Conservation (phyloP, 2,329 filamentous ascomycete genomes). For the Mycocentrospora acerina region DNA sequence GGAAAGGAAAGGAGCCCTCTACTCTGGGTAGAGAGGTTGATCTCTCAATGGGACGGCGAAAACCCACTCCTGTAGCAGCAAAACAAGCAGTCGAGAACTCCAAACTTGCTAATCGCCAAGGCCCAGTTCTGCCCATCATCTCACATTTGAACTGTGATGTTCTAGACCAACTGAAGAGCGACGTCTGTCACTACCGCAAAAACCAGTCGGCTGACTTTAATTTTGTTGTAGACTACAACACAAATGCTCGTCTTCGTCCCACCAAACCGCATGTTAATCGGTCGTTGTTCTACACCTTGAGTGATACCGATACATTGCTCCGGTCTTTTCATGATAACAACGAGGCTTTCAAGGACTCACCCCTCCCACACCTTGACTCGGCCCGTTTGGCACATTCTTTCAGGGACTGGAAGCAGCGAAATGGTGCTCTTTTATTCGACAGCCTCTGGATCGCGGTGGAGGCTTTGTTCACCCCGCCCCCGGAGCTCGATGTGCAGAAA, state of each 20-base stretch:
- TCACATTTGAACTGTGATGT: slow-evolving; percentile 29
- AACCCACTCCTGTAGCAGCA: background rate
- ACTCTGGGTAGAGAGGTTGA: slow-evolving; percentile 10
- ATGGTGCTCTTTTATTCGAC: slow-evolving; percentile 41
- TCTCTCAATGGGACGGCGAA: background rate
- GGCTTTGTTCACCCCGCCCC: slow-evolving; percentile 38
- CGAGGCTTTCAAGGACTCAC: slow-evolving; percentile 26
- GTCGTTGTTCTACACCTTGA: slow-evolving; percentile 37
- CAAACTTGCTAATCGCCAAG: background rate
- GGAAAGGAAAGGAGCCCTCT: slow-evolving; percentile 23
- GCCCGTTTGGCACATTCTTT: slow-evolving; percentile 32
- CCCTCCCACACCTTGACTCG: slow-evolving; percentile 39
- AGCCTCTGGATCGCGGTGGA: slow-evolving; percentile 36
- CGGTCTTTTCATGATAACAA: slow-evolving; percentile 36
- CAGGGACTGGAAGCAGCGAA: slow-evolving; percentile 34
- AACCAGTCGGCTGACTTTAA: slow-evolving; percentile 12
- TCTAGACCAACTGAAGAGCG: slow-evolving; percentile 33
- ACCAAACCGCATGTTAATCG: slow-evolving; percentile 30
- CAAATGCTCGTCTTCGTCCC: slow-evolving; percentile 12
- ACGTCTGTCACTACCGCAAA: slow-evolving; percentile 17
- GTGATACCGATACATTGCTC: slow-evolving; percentile 34
- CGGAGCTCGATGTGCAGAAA: slow-evolving; percentile 31
- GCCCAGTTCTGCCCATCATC: slow-evolving; percentile 16
- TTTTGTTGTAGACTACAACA: slow-evolving; percentile 22
- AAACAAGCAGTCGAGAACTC: background rate